These are phyloP conservation scores for Pneumocystis murina DNA, from an alignment of 1,139 yeast genomes.

Conservation along the genomic window DNA sequence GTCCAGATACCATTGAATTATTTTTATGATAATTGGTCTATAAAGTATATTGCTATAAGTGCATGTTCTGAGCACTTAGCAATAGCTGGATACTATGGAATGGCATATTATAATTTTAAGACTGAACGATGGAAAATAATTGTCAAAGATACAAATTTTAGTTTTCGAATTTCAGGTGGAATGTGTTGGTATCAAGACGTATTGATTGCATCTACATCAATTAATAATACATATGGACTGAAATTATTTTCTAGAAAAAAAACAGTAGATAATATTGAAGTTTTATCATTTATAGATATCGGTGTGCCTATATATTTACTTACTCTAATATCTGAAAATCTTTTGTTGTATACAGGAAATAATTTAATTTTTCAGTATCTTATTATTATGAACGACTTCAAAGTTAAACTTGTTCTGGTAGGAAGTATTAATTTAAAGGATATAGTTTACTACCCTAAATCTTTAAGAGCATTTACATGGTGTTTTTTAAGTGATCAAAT, in stretches of 20 bases:
- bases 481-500: slow-evolving; percentile 15
- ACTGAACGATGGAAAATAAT: slow-evolving; percentile 31
- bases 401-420: slow-evolving; percentile 19
- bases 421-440: slow-evolving; percentile 22
- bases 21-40: slow-evolving; percentile 30
- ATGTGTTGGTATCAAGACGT: slow-evolving; percentile 30
- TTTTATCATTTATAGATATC: slow-evolving; percentile 15
- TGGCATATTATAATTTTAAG: slow-evolving; percentile 27
- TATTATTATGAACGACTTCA: slow-evolving; percentile 13
- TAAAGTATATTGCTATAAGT: slow-evolving; percentile 25
- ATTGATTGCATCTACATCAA: slow-evolving; percentile 25
- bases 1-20: slow-evolving; percentile 28
- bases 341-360: slow-evolving; percentile 23
- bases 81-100: slow-evolving; percentile 29
- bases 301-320: slow-evolving; percentile 20
- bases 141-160: slow-evolving; percentile 25
- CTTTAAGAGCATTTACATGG: slow-evolving; percentile 23
- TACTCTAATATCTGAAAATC: slow-evolving; percentile 19
- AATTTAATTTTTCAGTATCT: slow-evolving; percentile 22
- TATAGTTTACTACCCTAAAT: slow-evolving; percentile 25
- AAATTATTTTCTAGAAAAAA: slow-evolving; percentile 26
- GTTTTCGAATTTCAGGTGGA: slow-evolving; percentile 30
- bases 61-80: slow-evolving; percentile 31
- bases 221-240: slow-evolving; percentile 19
- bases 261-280: slow-evolving; percentile 20